Conservation (phyloP, 352 stramenopile species). For the Phytopythium kandeliae region DNA sequence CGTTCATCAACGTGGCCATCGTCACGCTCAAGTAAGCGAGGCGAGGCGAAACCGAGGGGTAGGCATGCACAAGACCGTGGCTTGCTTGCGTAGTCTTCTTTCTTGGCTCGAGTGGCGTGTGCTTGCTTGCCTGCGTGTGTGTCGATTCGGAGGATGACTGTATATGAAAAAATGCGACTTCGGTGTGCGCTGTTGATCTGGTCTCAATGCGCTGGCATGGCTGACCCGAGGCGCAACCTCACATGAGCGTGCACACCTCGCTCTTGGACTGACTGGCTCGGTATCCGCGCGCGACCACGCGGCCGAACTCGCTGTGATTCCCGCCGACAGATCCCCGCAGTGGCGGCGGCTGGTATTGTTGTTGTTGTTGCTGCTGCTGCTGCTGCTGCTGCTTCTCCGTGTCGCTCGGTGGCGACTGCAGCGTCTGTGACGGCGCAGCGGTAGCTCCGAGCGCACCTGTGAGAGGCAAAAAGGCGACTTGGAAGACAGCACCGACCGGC, state of each 20-base stretch:
- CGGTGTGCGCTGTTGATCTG: too few relatives aligned
- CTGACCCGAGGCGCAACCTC: background rate
- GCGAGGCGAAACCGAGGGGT: too few relatives aligned
- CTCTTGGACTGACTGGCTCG: constrained; percentile 24
- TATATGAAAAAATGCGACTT: constrained; percentile 1
- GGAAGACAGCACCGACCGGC: constrained; percentile 58
- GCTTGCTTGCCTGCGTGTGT: background rate
- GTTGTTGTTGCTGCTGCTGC: too few relatives aligned
- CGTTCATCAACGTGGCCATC: constrained; percentile 82
- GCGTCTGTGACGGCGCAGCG: background rate
- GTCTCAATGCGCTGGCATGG: too few relatives aligned
- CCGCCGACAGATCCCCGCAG: background rate
- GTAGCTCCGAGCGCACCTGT: too few relatives aligned
- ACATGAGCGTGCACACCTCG: constrained; percentile 24
- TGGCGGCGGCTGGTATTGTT: too few relatives aligned
- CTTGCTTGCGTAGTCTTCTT: too few relatives aligned
- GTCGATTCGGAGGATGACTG: background rate
- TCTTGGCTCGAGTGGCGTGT: background rate
- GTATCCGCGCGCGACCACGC: constrained; percentile 26
- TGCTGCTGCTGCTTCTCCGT: background rate
- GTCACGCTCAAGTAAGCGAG: constrained; percentile 48
- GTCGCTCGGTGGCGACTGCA: background rate
- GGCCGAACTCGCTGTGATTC: constrained; percentile 13
- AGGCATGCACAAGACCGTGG: background rate
- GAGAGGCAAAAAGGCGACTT: constrained; percentile 31